Evolutionary conservation across 2,329 filamentous ascomycete genomes (phyloP).

Genomic region (Alternaria sp.): DNA sequence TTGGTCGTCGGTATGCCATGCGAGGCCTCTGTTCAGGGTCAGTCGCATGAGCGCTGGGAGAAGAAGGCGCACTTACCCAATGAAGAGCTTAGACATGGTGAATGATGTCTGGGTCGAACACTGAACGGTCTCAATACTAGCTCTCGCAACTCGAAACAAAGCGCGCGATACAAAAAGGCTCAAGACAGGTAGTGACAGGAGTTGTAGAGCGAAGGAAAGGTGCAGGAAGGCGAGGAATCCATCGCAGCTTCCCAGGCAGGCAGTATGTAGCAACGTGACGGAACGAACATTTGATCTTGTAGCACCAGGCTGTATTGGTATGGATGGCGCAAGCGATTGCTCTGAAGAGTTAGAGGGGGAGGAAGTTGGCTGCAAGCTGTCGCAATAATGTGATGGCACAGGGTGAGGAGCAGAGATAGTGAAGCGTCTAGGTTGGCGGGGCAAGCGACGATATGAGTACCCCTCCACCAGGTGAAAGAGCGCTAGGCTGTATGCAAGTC

Average conservation of each 20-base stretch:
- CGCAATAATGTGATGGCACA: slow-evolving; percentile 24
- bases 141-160: slow-evolving; percentile 40
- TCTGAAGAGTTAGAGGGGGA: slow-evolving; percentile 25
- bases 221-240: slow-evolving; percentile 36
- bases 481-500: slow-evolving; percentile 35
- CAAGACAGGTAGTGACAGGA: slow-evolving; percentile 34
- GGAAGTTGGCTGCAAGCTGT: slow-evolving; percentile 24
- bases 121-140: slow-evolving; percentile 53
- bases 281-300: slow-evolving; percentile 53
- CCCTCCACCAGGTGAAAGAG: slow-evolving; percentile 41
- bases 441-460: slow-evolving; percentile 41
- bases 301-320: slow-evolving; percentile 37
- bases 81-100: slow-evolving; percentile 91
- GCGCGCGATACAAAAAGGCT: slow-evolving; percentile 41
- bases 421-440: slow-evolving; percentile 41
- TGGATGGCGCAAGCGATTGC: slow-evolving; percentile 36
- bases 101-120: slow-evolving; percentile 39
- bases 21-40: slow-evolving; percentile 77
- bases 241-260: slow-evolving; percentile 41
- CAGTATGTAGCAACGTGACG: slow-evolving; percentile 47
- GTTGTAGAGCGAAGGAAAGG: slow-evolving; percentile 27
- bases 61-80: slow-evolving; percentile 72
- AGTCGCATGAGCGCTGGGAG: slow-evolving; percentile 7
- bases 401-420: slow-evolving; percentile 33
- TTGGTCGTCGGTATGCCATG: slow-evolving; percentile 95